Conservation (phyloP, 2,329 filamentous ascomycete genomes). For the Hymenoscyphus linearis region DNA sequence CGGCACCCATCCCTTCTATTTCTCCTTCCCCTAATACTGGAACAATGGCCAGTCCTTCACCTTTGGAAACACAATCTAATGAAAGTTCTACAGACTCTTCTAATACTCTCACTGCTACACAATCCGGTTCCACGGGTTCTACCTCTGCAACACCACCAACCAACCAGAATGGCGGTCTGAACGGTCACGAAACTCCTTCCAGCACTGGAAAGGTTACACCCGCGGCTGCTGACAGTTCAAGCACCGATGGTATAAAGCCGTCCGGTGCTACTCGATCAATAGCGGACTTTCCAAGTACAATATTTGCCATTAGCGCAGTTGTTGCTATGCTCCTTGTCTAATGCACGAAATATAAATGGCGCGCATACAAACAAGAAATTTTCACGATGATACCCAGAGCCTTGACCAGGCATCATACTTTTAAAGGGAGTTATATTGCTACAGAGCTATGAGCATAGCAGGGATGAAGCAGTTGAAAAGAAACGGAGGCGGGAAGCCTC, state of each 20-base stretch:
- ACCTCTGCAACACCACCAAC: slow-evolving; percentile 8
- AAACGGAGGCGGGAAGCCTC: not conserved
- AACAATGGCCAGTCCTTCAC: slow-evolving; percentile 8
- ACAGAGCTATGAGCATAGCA: not conserved
- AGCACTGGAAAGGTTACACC: slow-evolving; percentile 5
- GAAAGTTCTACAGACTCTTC: slow-evolving; percentile 33
- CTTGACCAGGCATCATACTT: not conserved
- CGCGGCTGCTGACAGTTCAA: slow-evolving; percentile 18
- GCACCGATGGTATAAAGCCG: not conserved
- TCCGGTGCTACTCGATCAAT: slow-evolving; percentile 1
- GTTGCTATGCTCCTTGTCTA: not conserved
- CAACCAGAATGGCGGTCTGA: slow-evolving; percentile 28
- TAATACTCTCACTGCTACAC: slow-evolving; percentile 14
- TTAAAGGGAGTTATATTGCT: not conserved
- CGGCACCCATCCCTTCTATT: not conserved
- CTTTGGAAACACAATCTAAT: slow-evolving; percentile 14
- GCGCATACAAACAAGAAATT: not conserved
- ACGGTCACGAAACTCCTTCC: slow-evolving; percentile 35
- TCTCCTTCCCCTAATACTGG: slow-evolving; percentile 3
- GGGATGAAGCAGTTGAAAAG: not conserved
- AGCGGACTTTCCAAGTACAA: not conserved
- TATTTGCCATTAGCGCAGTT: not conserved
- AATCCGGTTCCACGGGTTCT: slow-evolving; percentile 10
- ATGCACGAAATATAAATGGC: not conserved
- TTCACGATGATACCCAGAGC: not conserved